Evolutionary conservation across 768 basidiomycete species (phyloP), one percentile per base, ranked within the genome.

Genomic region (Pisolithus albus): DNA sequence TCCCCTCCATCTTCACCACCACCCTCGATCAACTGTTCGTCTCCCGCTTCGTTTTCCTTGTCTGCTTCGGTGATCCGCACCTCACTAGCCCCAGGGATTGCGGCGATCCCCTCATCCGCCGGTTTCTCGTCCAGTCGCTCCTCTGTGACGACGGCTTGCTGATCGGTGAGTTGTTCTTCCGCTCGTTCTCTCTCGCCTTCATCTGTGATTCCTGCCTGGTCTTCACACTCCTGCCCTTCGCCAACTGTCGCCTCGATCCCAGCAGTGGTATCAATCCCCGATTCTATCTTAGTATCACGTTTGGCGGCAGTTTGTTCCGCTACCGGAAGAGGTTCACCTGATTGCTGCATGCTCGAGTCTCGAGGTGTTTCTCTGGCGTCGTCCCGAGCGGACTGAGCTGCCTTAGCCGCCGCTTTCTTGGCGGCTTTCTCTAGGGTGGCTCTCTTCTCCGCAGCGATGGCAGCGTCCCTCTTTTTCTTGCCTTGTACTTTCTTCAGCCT

Each of bases 401-500:
- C 43, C 16, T 45, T 47, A 5, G 30, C 10, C 11, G 46, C 46
- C 2, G 40, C 40, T 23, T 10, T 44, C 23, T 28, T 32, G 9
- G 46, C 46, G 19, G 28, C 28, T 16, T 16, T 47, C 32, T 47
- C 28, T 24, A 32, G n/a, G 19, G 19, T 47, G 18, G 47, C 53
- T 49, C 60, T 53, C 34, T 51, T 52, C 46, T 58, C 67, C 7
- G 67, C 70, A 11, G 61, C 57, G 10, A 70, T 65, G 10, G 82
- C 84, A 7, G 76, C 84, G 56, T 88, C 83, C 50, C 89, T 77
- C 70, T 95, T 95, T 80, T 95, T 97, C 79, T 95, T 97, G 23
- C 90, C 91, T 67, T 97, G 93, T 2, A 96, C 92, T 67, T 96
- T 95, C 73, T 97, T 97, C 59, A 97, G 71, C 61, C 95, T 92